Percentiles rank a stretch among this genome's conserved stretches.
Conservation (phyloP, 2,329 filamentous ascomycete genomes). For the Microsporum canis region DNA sequence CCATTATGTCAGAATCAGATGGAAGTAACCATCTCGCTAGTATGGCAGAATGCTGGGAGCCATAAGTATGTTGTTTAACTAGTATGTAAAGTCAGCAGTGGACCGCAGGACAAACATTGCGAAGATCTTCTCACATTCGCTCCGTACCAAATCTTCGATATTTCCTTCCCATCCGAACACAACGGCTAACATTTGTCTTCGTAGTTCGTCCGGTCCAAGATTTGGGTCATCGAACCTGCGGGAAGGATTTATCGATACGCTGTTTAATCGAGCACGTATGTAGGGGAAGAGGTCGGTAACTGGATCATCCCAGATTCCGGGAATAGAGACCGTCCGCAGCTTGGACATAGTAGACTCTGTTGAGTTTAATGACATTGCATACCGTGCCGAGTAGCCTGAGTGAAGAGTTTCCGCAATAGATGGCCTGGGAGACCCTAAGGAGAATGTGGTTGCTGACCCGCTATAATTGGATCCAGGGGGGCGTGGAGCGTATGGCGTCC, state of each 20-base stretch:
- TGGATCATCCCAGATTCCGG: conserved; percentile 63
- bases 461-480: conserved; percentile 34
- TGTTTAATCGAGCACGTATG: conserved; percentile 65
- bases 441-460: conserved; percentile 38
- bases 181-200: conserved; percentile 79
- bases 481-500: conserved; percentile 30
- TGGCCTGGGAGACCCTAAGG: conserved; percentile 28
- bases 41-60: conserved; percentile 68
- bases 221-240: conserved; percentile 46
- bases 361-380: conserved; percentile 35
- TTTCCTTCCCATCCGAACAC: conserved; percentile 94
- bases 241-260: conserved; percentile 68
- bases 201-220: conserved; percentile 63
- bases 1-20: conserved; percentile 68
- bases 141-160: conserved; percentile 65
- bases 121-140: conserved; percentile 51
- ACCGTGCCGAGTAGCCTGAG: conserved; percentile 34
- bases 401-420: conserved; percentile 23
- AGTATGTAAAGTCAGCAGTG: conserved; percentile 7
- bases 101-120: not conserved
- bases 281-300: conserved; percentile 76
- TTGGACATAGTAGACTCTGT: conserved; percentile 47
- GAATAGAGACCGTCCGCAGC: conserved; percentile 66
- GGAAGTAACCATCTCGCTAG: conserved; percentile 90
- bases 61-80: conserved; percentile 58